Conservation (phyloP, 2,329 filamentous ascomycete genomes). For the Penicillium glabrum region DNA sequence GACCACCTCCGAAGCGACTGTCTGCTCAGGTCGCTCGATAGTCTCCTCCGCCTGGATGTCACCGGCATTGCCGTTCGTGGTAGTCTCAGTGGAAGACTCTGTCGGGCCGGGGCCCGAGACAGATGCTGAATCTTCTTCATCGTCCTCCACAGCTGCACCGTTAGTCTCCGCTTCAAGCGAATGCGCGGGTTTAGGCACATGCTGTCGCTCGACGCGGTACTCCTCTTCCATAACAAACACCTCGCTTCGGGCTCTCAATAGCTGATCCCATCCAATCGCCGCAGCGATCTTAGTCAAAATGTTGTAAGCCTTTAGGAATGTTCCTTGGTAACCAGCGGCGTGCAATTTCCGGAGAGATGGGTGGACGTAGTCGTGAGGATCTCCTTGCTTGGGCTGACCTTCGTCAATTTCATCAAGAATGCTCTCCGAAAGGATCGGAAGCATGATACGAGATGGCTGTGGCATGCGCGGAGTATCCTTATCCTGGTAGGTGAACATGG, state of each 20-base stretch:
- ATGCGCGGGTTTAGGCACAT: constrained; percentile 71
- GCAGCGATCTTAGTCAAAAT: constrained; percentile 94
- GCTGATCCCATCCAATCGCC: constrained; percentile 96
- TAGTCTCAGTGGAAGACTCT: constrained; percentile 23
- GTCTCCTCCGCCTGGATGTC: constrained; percentile 35
- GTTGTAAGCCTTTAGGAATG: constrained; percentile 91
- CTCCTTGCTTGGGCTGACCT: constrained; percentile 68
- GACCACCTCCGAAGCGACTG: constrained; percentile 72
- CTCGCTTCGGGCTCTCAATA: constrained; percentile 90
- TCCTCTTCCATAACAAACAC: constrained; percentile 99
- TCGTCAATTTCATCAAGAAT: constrained; percentile 95
- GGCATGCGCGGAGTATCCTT: constrained; percentile 95
- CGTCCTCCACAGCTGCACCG: constrained; percentile 26
- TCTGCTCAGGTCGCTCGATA: constrained; percentile 78
- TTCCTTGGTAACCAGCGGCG: constrained; percentile 88
- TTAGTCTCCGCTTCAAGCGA: constrained; percentile 53
- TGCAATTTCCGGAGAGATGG: constrained; percentile 81
- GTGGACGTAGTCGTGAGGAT: constrained; percentile 82
- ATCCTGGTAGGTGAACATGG: constrained; percentile 99
- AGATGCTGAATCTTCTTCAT: constrained; percentile 26
- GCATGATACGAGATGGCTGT: constrained; percentile 80
- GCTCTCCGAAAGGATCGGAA: constrained; percentile 85
- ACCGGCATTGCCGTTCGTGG: constrained; percentile 33
- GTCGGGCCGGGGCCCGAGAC: constrained; percentile 23
- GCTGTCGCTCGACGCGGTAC: constrained; percentile 73